Conservation (phyloP, 495 filamentous ascomycete genomes). For the Aspergillus cavernicola region DNA sequence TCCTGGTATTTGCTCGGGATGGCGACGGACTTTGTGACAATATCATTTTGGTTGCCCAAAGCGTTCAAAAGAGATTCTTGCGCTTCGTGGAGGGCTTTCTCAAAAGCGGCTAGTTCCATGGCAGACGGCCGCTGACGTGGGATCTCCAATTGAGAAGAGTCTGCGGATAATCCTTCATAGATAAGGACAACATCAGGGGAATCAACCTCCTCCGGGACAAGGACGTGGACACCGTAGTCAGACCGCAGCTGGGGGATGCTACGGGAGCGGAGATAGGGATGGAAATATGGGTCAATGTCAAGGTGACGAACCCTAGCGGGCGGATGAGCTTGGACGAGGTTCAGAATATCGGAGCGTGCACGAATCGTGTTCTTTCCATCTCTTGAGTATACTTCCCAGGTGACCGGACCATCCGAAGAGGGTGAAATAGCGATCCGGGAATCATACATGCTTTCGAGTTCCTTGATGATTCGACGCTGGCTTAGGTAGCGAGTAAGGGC, state of each 20-base stretch:
- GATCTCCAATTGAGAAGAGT: conserved; percentile 59
- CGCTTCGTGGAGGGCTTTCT: conserved; percentile 68
- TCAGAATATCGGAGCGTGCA: conserved; percentile 76
- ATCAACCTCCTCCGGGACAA: conserved; percentile 65
- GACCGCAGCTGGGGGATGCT: conserved; percentile 59
- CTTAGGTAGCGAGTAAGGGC: conserved; percentile 81
- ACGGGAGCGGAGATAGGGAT: conserved; percentile 67
- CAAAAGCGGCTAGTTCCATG: conserved; percentile 59
- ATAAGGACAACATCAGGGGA: conserved; percentile 72
- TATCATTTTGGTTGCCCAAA: conserved; percentile 67
- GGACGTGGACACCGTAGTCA: conserved; percentile 73
- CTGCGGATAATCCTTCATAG: conserved; percentile 66
- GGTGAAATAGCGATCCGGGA: conserved; percentile 77
- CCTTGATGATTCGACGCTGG: conserved; percentile 69
- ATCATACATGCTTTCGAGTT: conserved; percentile 71
- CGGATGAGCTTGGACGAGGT: conserved; percentile 73
- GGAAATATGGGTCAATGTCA: conserved; percentile 80
- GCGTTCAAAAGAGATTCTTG: conserved; percentile 64
- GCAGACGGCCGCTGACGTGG: conserved; percentile 59
- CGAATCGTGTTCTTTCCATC: conserved; percentile 79
- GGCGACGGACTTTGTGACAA: conserved; percentile 61
- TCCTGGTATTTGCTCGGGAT: conserved; percentile 78
- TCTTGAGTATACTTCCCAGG: conserved; percentile 81
- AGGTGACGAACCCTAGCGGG: conserved; percentile 69
- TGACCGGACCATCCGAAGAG: conserved; percentile 55